A percentile compares a stretch with the other conserved stretches of the same genome.
Conservation (phyloP, 768 basidiomycete genomes). For the Tephrocybe sp. region DNA sequence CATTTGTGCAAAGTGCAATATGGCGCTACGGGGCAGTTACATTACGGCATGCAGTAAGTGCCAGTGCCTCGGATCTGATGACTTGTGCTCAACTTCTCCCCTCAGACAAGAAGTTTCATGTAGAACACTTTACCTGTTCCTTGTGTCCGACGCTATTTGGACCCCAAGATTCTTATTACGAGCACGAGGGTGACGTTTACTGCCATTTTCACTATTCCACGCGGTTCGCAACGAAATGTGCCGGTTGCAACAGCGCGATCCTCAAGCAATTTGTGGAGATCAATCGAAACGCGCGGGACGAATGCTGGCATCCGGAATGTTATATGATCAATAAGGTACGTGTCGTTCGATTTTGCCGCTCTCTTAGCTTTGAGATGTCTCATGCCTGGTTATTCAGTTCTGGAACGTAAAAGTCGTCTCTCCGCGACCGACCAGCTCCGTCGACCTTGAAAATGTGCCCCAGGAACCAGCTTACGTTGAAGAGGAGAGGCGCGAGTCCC, state of each 20-base stretch:
- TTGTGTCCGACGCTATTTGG: slow-evolving; percentile 95
- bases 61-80: slow-evolving; percentile 13
- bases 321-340: slow-evolving; percentile 99
- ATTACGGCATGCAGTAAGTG: slow-evolving; percentile 95
- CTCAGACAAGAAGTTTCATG: slow-evolving; percentile 96
- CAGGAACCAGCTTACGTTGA: slow-evolving; percentile 61
- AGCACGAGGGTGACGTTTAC: slow-evolving; percentile 96
- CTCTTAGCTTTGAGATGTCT: slow-evolving; percentile 2
- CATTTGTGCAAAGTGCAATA: slow-evolving; percentile 94
- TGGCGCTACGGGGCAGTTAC: slow-evolving; percentile 94
- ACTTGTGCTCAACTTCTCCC: slow-evolving; percentile 12
- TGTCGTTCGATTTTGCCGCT: slow-evolving; percentile 2
- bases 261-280: slow-evolving; percentile 99
- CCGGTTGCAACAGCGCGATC: slow-evolving; percentile 95
- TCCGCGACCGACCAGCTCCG: slow-evolving; percentile 64
- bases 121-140: slow-evolving; percentile 99
- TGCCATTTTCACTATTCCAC: slow-evolving; percentile 99
- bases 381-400: slow-evolving; percentile 54
- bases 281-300: slow-evolving; percentile 96
- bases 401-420: slow-evolving; percentile 97
- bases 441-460: slow-evolving; percentile 50
- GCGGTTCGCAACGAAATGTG: slow-evolving; percentile 97
- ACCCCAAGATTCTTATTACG: slow-evolving; percentile 98
- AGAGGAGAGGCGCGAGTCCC: slow-evolving; percentile 81
- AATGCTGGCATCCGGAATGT: slow-evolving; percentile 99